Base-by-base conservation (phyloP, 2,329 filamentous ascomycete species). In the Fusarium sacchari region DNA sequence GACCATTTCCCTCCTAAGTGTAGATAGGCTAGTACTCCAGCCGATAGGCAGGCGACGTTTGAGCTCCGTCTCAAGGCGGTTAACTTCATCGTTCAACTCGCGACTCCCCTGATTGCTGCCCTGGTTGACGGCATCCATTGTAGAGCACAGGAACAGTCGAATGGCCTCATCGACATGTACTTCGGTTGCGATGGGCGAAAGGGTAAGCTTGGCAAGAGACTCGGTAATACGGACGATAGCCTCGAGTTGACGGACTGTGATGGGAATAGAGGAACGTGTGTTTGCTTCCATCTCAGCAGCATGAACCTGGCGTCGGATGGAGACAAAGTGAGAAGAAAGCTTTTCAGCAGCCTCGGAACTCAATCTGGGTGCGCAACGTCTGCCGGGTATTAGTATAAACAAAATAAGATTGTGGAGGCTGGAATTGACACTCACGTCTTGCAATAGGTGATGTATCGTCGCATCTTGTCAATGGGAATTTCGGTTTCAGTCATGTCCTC, bases 201-300 rank as follows among this genome's bases (percentile, higher is more conserved):
- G 89, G 0, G 93, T 91, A 47, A 99, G 87, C 82, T 99, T 99
- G 64, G 96, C 96, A 5, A 99, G 89, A 0, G 96, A 95, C 82
- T 99, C 96, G 6, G 95, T 97, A 79, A 99, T 98, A 81, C 96
- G 96, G 72, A 98, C 93, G 76, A 99, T 97, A 78, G 96, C 96
- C 83, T 99, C 96, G 11, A 99, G 90, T 81, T 99, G 96, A 81
- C 96, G 95, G 58, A 99, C 94, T 0, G 96, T 99, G 82, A 99
- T 99, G 58, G 96, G 96, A 78, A 99, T 98, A 26, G 93, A 96
- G 12, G 94, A 97, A 24, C 96, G 93, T 44, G 93, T 89, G 82
- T 98, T 97, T 72, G 95, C 93, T 79, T 97, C 93, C 49, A 97
- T 87, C 82, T 99, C 96, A 2, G 94, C 92, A 30, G 94, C 92